Evolutionary conservation across 345 rosid genomes (phyloP), one percentile per base, ranked within the genome.

Genomic region (Rhizophora mangle): DNA sequence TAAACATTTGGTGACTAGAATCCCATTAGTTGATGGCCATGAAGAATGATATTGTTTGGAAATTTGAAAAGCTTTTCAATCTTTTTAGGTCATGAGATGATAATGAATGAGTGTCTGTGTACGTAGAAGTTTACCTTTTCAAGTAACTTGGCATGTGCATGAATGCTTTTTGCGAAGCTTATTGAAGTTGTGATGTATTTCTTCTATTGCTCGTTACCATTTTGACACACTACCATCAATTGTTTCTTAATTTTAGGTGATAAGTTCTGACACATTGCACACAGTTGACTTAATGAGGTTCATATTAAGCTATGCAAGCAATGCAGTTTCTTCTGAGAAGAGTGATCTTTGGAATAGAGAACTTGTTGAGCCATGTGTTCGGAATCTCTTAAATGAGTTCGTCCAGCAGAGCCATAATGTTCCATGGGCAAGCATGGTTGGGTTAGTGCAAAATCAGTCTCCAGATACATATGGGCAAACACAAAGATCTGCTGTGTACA

Each of bases 281-380:
- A 84, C 83, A 24, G 72, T 87, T 55, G 99, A 95, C 81, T 73
- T 95, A 80, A 88, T 89, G 96, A 92, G 76, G 82, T 80, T 80
- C 80, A 73, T 95, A 62, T 72, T 95, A 83, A 87, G 91, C 75
- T 87, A 81, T 80, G 86, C 83, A 56, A 78, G 87, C 83, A 81
- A 69, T 73, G 61, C 71, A 49, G 27, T 65, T 68, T 69, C 81
- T 54, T 59, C 76, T 31, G 85, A 71, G 59, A 65, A 68, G 21
- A 78, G 49, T 15, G 16, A 60, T 68, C 57, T 71, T 27, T 72
- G 70, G 46, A 80, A 71, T 74, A 65, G 64, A 58, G 89, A 83
- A 56, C 70, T 68, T 74, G 80, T 86, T 67, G 89, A 82, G 68
- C 70, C 83, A 55, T 89, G 95, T 56, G 82, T 88, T 27, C 85